Percentiles rank a stretch among this genome's conserved stretches.
These are phyloP conservation scores for Gilbertella persicaria DNA, from an alignment of 371 early-diverging fungal species.

Conservation along the genomic window DNA sequence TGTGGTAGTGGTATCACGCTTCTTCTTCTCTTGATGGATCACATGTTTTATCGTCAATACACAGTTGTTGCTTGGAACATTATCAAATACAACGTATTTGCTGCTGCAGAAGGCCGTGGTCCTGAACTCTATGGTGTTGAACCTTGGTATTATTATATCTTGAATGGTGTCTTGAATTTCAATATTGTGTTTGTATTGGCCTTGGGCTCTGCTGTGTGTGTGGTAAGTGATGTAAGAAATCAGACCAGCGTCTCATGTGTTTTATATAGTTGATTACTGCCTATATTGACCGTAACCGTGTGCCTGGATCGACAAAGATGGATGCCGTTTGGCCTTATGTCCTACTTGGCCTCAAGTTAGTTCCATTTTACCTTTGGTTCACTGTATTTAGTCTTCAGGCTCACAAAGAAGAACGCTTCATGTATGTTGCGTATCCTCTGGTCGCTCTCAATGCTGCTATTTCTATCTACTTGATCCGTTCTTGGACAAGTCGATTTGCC, in stretches of 20 bases:
- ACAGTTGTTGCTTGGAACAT: conserved; percentile 84
- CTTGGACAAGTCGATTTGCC: conserved; percentile 37
- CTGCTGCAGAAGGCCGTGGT: conserved; percentile 60
- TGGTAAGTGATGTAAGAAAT: conserved; percentile 43
- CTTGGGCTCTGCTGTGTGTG: conserved; percentile 58
- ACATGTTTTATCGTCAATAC: conserved; percentile 69
- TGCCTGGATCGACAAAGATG: conserved; percentile 36
- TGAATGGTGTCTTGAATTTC: conserved; percentile 90
- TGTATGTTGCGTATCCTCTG: conserved; percentile 91
- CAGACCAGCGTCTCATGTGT: not conserved
- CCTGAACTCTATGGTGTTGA: conserved; percentile 92
- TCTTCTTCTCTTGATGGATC: conserved; percentile 73
- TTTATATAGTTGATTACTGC: conserved; percentile 33
- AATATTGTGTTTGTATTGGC: conserved; percentile 79
- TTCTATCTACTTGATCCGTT: conserved; percentile 60
- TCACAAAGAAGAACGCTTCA: conserved; percentile 96
- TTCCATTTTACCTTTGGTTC: conserved; percentile 79
- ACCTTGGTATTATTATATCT: conserved; percentile 90
- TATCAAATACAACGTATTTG: conserved; percentile 90
- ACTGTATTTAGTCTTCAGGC: conserved; percentile 81
- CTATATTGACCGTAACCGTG: conserved; percentile 44
- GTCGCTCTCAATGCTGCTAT: conserved; percentile 80
- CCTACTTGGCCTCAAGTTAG: conserved; percentile 55
- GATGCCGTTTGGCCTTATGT: conserved; percentile 44
- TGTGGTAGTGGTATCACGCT: conserved; percentile 36